phyloP scores from a whole-genome alignment of 2,329 filamentous ascomycete species.

The Phyllosticta citribraziliensis region DNA sequence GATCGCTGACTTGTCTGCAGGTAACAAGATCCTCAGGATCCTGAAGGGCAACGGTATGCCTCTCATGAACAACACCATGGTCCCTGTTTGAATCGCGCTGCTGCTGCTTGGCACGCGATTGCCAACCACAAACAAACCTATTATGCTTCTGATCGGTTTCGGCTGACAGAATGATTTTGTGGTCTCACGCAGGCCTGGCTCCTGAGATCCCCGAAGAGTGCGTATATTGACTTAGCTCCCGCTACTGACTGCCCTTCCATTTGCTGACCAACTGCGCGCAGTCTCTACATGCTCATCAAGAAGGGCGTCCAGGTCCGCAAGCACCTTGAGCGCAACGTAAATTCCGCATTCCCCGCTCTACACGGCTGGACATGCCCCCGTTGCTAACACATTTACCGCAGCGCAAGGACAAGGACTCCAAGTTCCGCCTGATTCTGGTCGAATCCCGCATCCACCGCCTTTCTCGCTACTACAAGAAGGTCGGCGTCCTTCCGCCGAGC shows the following conservation, averaged over 20 bases:
- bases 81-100: background rate
- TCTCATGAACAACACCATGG: conserved; percentile 13
- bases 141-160: conserved; percentile 33
- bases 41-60: conserved; percentile 93
- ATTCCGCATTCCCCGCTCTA: background rate
- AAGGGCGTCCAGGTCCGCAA: conserved; percentile 97
- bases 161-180: conserved; percentile 33
- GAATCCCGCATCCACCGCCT: conserved; percentile 99
- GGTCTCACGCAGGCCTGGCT: conserved; percentile 65
- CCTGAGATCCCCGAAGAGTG: conserved; percentile 95
- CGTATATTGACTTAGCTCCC: conserved; percentile 66
- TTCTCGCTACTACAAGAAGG: conserved; percentile 99
- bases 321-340: conserved; percentile 94
- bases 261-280: background rate
- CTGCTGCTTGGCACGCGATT: conserved; percentile 4
- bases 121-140: conserved; percentile 24
- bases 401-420: conserved; percentile 99
- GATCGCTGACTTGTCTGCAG: conserved; percentile 38
- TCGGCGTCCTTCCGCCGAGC: conserved; percentile 71
- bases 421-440: conserved; percentile 99
- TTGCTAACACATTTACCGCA: background rate
- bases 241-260: conserved; percentile 28
- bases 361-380: background rate
- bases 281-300: background rate
- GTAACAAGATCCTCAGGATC: conserved; percentile 99